Conservation (phyloP, 495 filamentous ascomycete genomes). For the Neurospora sp. region DNA sequence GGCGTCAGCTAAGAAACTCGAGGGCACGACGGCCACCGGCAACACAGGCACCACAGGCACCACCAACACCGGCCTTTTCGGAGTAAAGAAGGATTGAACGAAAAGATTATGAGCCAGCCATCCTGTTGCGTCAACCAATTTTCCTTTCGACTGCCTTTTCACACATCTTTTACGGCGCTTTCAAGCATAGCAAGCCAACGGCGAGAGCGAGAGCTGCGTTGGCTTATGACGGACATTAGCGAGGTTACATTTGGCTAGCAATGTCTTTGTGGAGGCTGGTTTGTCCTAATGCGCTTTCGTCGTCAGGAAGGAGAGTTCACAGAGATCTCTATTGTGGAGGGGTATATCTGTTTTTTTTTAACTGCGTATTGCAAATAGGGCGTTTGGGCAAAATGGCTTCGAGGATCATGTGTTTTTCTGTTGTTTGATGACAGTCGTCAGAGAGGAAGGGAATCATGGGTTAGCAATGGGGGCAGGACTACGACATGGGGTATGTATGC, state of each 20-base stretch:
- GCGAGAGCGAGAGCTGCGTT: not conserved
- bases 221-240: not conserved
- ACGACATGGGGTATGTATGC: not conserved
- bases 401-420: not conserved
- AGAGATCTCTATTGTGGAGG: not conserved
- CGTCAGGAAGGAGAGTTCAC: not conserved
- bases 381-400: not conserved
- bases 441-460: not conserved
- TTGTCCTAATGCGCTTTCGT: not conserved
- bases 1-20: constrained; percentile 46
- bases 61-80: not conserved
- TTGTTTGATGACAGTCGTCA: not conserved
- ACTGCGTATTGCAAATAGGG: not conserved
- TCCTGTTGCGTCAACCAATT: not conserved
- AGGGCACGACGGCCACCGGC: constrained; percentile 23
- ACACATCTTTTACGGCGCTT: not conserved
- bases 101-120: no score
- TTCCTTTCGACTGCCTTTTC: not conserved
- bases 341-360: not conserved
- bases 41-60: not conserved
- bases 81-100: not conserved
- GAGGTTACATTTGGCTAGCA: not conserved
- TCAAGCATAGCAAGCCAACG: not conserved
- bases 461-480: not conserved
- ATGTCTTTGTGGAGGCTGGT: not conserved